Conservation (phyloP, 2,329 filamentous ascomycete genomes). For the Penicillium sp. region DNA sequence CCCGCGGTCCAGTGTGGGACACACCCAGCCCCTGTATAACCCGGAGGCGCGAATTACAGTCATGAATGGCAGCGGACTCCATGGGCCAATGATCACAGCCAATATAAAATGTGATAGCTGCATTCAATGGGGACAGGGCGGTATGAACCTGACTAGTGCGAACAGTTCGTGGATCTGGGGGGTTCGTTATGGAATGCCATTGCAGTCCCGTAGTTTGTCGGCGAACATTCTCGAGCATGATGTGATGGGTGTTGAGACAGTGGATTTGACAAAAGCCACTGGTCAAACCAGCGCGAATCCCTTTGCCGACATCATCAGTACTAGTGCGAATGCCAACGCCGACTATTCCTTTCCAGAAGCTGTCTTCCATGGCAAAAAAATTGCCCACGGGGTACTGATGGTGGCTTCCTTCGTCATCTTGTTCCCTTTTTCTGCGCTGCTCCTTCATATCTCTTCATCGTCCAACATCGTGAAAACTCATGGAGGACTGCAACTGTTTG, state of each 20-base stretch:
- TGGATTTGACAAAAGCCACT: slow-evolving; percentile 25
- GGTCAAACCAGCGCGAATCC: slow-evolving; percentile 19
- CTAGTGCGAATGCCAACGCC: background rate
- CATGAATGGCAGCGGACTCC: slow-evolving; percentile 60
- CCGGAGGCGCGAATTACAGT: slow-evolving; percentile 51
- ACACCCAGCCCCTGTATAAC: slow-evolving; percentile 52
- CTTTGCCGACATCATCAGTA: slow-evolving; percentile 17
- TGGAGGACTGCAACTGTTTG: slow-evolving; percentile 49
- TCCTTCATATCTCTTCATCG: slow-evolving; percentile 37
- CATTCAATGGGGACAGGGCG: slow-evolving; percentile 20
- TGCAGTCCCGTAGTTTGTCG: slow-evolving; percentile 21
- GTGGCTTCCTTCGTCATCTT: slow-evolving; percentile 43
- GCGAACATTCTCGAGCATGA: slow-evolving; percentile 26
- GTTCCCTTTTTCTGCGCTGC: slow-evolving; percentile 34
- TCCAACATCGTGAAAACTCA: slow-evolving; percentile 47
- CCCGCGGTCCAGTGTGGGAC: slow-evolving; percentile 51
- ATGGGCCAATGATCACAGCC: slow-evolving; percentile 55
- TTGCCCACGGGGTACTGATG: slow-evolving; percentile 39
- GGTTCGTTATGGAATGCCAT: slow-evolving; percentile 21
- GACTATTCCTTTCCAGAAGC: background rate
- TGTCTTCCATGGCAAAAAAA: slow-evolving; percentile 16
- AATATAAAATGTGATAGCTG: slow-evolving; percentile 51
- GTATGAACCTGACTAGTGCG: slow-evolving; percentile 14
- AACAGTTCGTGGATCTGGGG: slow-evolving; percentile 33
- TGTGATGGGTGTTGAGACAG: slow-evolving; percentile 13